Conservation (phyloP, 108 stramenopile genomes). For the Skeletonema tropicum region DNA sequence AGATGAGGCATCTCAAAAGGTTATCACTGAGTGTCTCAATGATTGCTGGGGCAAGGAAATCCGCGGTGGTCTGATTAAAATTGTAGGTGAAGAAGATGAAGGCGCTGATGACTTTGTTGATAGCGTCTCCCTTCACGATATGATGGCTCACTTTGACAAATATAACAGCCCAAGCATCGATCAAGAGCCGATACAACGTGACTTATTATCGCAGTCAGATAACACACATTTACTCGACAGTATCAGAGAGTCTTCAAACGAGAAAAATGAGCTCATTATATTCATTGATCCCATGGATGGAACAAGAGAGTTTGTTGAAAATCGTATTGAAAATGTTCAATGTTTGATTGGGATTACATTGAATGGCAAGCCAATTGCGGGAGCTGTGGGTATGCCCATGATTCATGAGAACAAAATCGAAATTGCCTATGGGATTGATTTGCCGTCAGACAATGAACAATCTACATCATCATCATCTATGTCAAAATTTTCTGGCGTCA, state of each 20-base stretch:
- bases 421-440: constrained; percentile 31
- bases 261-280: constrained; percentile 35
- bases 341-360: constrained; percentile 76
- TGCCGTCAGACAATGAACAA: not conserved
- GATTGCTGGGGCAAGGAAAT: constrained; percentile 37
- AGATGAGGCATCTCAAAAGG: constrained; percentile 49
- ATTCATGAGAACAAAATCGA: constrained; percentile 39
- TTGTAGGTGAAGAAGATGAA: constrained; percentile 54
- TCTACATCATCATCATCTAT: not conserved
- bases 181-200: constrained; percentile 22
- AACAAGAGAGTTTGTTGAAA: constrained; percentile 86
- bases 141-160: constrained; percentile 27
- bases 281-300: constrained; percentile 89
- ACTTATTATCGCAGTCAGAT: constrained; percentile 14
- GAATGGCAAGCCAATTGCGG: constrained; percentile 62
- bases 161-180: constrained; percentile 35
- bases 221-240: not conserved
- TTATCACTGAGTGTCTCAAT: constrained; percentile 32
- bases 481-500: constrained; percentile 19
- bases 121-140: constrained; percentile 8
- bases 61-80: constrained; percentile 13
- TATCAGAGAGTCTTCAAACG: not conserved
- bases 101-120: constrained; percentile 11
- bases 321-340: constrained; percentile 73
- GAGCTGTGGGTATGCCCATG: constrained; percentile 80